Base-by-base conservation (phyloP, 352 stramenopile species). In the Hyphochytrium catenoides region DNA sequence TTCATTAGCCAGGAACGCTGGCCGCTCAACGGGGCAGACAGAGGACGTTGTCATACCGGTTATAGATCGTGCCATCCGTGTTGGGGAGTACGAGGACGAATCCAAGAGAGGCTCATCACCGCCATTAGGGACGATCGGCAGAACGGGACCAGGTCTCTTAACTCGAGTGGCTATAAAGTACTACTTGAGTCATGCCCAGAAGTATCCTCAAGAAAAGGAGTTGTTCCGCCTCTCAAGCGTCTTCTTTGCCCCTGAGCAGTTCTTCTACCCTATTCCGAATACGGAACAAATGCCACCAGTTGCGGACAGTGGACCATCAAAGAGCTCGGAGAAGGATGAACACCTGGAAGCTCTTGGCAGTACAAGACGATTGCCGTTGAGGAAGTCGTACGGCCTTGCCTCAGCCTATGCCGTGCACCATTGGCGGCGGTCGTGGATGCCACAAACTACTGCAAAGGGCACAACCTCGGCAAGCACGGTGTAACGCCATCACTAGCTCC, bases 91-190 rank as follows among this genome's bases (percentile, higher is more conserved):
- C 28, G 8, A 3, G 25, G 5, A 4, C 19, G 6, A 12, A n/a
- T n/a, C 22, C 16, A 31, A 25, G 5, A 5, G 11, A 12, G 7
- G 30, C n/a, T 34, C 7, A 14, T n/a, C 8, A 14, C 3, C 19
- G 35, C 6, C 17, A 6, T 62, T 67, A 46, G 31, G 22, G 11
- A 72, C 57, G 7, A 72, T 72, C 25, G 39, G 55, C 21, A 47
- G 45, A 25, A 72, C 59, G 0, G 59, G 59, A 0, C 59, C 59
- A 4, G 59, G 59, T 6, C 35, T 69, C 11, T 43, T 72, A 30
- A 72, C 59, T 18, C 46, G 54, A 29, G 57, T 42, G n/a, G 59
- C 62, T 41, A 59, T 65, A 48, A 35, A 55, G 1, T n/a, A n/a
- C 52, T 53, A 8, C 41, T 65, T 9, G 55, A 53, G 11, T 65